Conservation (phyloP, 208 protist species). For the Zelonia costaricensis region DNA sequence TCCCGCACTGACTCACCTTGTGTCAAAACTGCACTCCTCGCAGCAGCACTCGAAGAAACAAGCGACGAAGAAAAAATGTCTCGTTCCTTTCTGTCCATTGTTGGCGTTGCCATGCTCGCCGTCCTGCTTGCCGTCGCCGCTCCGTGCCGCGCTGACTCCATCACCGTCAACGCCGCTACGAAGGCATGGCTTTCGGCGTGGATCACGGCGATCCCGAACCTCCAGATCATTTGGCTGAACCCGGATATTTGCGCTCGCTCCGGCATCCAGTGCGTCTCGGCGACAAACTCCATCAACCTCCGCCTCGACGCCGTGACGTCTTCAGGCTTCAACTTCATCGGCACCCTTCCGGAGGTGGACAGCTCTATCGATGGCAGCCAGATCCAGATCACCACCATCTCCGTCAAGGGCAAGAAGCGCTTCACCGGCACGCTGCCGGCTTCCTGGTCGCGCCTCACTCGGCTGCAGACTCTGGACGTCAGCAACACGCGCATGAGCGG, state of each 20-base stretch:
- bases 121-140: slow-evolving; percentile 9
- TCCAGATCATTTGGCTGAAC: slow-evolving; percentile 25
- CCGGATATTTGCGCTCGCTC: slow-evolving; percentile 17
- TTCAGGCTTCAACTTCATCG: slow-evolving; percentile 28
- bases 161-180: slow-evolving; percentile 7
- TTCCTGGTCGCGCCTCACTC: slow-evolving; percentile 18
- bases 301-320: slow-evolving; percentile 17
- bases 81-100: background rate
- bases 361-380: background rate
- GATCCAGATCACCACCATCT: slow-evolving; percentile 17
- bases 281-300: slow-evolving; percentile 12
- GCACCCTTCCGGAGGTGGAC: slow-evolving; percentile 15
- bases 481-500: slow-evolving; percentile 17
- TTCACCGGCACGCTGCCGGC: slow-evolving; percentile 18
- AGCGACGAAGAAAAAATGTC: background rate
- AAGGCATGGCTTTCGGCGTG: slow-evolving; percentile 3
- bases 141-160: slow-evolving; percentile 4
- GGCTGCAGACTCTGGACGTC: slow-evolving; percentile 10
- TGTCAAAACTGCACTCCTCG: background rate
- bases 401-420: slow-evolving; percentile 19
- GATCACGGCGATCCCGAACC: slow-evolving; percentile 19
- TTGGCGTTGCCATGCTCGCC: slow-evolving; percentile 4
- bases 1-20: background rate
- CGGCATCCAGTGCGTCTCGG: slow-evolving; percentile 12
- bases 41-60: background rate